Conservation (phyloP, 352 stramenopile genomes). For the Plasmopara viticola region DNA sequence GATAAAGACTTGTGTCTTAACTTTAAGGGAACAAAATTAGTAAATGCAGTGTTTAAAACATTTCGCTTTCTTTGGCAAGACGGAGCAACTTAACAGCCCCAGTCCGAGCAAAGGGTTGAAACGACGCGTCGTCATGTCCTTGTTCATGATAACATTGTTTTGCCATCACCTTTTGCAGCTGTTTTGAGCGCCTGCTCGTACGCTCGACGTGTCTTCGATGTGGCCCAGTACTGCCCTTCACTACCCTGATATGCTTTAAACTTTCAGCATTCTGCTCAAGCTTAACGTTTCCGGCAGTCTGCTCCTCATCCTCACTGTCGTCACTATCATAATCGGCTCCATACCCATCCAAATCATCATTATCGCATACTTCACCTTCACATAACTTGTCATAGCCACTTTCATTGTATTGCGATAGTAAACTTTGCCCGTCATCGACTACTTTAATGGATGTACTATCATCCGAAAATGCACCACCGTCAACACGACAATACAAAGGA, state of each 20-base stretch:
- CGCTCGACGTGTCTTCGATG: conserved; percentile 21
- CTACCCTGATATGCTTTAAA: too few species aligned
- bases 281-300: conserved; percentile 5
- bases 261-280: conserved; percentile 3
- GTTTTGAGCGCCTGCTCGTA: conserved; percentile 19
- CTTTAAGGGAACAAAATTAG: too few species aligned
- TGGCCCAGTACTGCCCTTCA: neutral
- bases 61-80: conserved; percentile 67
- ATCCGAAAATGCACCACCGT: conserved; percentile 5
- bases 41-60: conserved; percentile 36
- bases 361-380: conserved; percentile 8
- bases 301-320: conserved; percentile 42
- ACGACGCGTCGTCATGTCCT: conserved; percentile 14
- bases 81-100: conserved; percentile 50
- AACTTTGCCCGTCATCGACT: conserved; percentile 29
- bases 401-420: conserved; percentile 5
- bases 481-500: conserved; percentile 11
- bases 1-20: too few species aligned
- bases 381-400: neutral
- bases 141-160: conserved; percentile 2
- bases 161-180: conserved; percentile 15
- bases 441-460: too few species aligned
- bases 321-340: conserved; percentile 63
- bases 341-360: conserved; percentile 44
- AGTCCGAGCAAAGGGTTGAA: conserved; percentile 66